These are phyloP conservation scores for Lignosus rhinocerotis DNA, from an alignment of 1,284 basidiomycete species.

Conservation along the genomic window DNA sequence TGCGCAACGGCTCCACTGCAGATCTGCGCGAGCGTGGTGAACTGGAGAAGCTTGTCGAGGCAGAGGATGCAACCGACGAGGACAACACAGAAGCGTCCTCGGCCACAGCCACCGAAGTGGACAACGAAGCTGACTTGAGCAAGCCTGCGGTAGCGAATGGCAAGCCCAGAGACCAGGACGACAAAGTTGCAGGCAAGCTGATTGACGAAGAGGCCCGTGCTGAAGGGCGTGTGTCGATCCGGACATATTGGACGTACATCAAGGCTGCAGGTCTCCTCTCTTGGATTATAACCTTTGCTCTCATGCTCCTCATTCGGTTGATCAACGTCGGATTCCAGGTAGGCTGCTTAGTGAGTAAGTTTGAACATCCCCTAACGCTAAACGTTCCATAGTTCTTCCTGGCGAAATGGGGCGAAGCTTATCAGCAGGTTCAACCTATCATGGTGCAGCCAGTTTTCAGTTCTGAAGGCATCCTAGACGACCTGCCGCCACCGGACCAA, in stretches of 20 bases:
- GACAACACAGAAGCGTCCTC: constrained; percentile 22
- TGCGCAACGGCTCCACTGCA: constrained; percentile 57
- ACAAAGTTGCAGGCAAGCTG: constrained; percentile 47
- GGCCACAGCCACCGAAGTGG: constrained; percentile 26
- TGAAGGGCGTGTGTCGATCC: constrained; percentile 60
- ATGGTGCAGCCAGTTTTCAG: constrained; percentile 28
- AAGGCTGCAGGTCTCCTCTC: constrained; percentile 57
- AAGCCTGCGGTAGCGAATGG: constrained; percentile 2
- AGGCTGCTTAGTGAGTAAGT: constrained; percentile 10
- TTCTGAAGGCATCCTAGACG: constrained; percentile 40
- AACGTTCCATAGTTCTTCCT: constrained; percentile 50
- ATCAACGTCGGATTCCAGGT: constrained; percentile 64
- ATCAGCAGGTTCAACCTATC: constrained; percentile 39
- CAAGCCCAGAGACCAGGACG: constrained; percentile 14
- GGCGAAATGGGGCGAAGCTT: constrained; percentile 67
- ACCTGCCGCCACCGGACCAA: constrained; percentile 55
- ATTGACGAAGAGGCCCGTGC: constrained; percentile 64
- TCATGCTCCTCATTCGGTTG: constrained; percentile 57
- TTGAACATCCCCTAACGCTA: background rate
- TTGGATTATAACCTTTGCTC: constrained; percentile 53
- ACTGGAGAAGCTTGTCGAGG: constrained; percentile 50
- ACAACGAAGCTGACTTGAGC: constrained; percentile 43
- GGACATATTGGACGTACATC: constrained; percentile 63
- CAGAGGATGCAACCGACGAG: constrained; percentile 43
- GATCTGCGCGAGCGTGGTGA: constrained; percentile 56